Base-by-base conservation (phyloP, 805 yeast genomes). In the Grigorovia transvaalensis region DNA sequence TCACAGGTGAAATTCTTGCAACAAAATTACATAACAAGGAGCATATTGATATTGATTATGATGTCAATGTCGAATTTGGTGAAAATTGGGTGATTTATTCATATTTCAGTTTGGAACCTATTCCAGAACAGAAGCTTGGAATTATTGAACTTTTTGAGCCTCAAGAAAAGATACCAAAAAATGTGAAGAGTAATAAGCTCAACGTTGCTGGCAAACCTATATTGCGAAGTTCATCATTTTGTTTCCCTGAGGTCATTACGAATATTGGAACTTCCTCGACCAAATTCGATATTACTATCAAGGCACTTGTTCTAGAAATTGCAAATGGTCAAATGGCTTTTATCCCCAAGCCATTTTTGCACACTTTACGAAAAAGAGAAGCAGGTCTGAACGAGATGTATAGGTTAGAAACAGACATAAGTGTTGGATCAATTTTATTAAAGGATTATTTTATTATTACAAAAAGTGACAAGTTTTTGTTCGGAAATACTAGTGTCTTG, bases 51-150 rank as follows among this genome's bases (percentile, higher is more conserved):
- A 63, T 74, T 4, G 72, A 72, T 11, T 66, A 66, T 9, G 68
- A 72, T 9, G 63, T 88, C 30, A 69, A 75, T 20, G 59, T 88
- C 29, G 72, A 81, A 0, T 77, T 81, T 65, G 93, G 88, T 48
- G 98, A 91, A 63, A 81, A 90, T 67, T 91, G 93, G 86, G 71
- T 88, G 17, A 74, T 87, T 11, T 84, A 85, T 61, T 72, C 90
- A 0, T 83, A 80, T 59, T 78, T 75, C 61, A 75, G 82, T 51
- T 60, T 62, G 1, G 63, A 64, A 2, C 82, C 83, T 11, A 64
- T 72, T 19, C 74, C 79, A 2, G 77, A 77, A 35, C 76, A 78
- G 48, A 77, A 82, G 58, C 61, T 93, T 13, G 80, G 76, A 15
- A 88, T 85, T 3, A 71, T 88, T 59, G 97, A 93, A 64, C 66